These are phyloP conservation scores for Bondarzewia mesenterica DNA, from an alignment of 1,284 basidiomycete species.

Conservation along the genomic window DNA sequence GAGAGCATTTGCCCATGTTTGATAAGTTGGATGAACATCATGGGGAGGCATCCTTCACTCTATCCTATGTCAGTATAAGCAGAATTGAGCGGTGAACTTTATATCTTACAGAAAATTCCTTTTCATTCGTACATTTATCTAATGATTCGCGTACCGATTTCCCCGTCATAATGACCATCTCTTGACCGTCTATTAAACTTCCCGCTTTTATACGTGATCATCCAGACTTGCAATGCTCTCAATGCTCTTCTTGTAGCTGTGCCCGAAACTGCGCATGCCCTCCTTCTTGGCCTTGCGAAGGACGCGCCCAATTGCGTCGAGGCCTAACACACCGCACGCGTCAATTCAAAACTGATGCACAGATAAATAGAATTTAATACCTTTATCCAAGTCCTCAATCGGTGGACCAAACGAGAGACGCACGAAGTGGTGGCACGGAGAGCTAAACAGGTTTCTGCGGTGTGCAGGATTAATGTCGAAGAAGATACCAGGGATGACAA, in stretches of 20 bases:
- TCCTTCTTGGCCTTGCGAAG: slow-evolving; percentile 61
- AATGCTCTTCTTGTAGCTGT: slow-evolving; percentile 57
- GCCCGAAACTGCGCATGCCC: slow-evolving; percentile 54
- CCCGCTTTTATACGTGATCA: slow-evolving; percentile 1
- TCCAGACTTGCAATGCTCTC: slow-evolving; percentile 20
- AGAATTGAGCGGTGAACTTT: too few species aligned
- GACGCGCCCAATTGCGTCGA: slow-evolving; percentile 82
- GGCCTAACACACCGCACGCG: slow-evolving; percentile 31
- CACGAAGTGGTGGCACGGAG: slow-evolving; percentile 86
- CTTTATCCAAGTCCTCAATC: slow-evolving; percentile 74
- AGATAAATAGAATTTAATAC: slow-evolving; percentile 28
- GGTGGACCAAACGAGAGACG: slow-evolving; percentile 86
- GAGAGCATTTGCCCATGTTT: too few species aligned
- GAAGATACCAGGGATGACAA: slow-evolving; percentile 87
- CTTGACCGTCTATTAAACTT: too few species aligned
- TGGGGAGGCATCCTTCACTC: too few species aligned
- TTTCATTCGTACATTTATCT: too few species aligned
- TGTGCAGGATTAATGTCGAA: slow-evolving; percentile 88
- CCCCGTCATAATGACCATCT: too few species aligned
- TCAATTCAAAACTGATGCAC: neutral
- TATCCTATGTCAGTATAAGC: too few species aligned
- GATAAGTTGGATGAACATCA: too few species aligned
- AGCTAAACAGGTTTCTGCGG: slow-evolving; percentile 80
- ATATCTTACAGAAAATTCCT: too few species aligned
- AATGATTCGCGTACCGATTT: too few species aligned